Evolutionary conservation across 768 basidiomycete species (phyloP).

Genomic region (Gloeopeniophorella convolvens): DNA sequence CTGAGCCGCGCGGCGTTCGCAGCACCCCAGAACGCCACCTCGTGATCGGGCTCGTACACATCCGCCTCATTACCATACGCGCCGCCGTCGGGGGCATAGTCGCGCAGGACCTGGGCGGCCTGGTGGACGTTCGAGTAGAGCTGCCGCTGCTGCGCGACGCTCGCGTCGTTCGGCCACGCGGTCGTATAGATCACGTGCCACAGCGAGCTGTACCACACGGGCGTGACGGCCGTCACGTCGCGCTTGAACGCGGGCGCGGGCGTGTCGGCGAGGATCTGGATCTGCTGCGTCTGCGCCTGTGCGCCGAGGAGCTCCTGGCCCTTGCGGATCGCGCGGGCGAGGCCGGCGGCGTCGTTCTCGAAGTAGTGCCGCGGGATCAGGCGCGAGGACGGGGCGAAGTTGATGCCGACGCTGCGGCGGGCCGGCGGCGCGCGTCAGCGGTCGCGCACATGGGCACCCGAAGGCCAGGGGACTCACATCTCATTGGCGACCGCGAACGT

Average conservation of each 20-base stretch:
- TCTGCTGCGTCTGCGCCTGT: neutral
- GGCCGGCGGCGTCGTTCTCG: neutral
- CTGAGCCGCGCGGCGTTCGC: constrained; percentile 17
- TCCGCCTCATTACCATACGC: constrained; percentile 23
- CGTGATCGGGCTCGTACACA: constrained; percentile 12
- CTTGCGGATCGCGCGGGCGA: neutral
- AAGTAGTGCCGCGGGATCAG: neutral
- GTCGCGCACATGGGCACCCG: neutral
- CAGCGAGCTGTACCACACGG: constrained; percentile 6
- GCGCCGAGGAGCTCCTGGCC: neutral
- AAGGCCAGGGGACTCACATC: neutral
- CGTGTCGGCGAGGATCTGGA: neutral
- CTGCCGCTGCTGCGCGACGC: neutral
- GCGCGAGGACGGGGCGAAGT: neutral
- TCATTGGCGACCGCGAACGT: neutral
- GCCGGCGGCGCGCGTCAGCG: too few relatives aligned
- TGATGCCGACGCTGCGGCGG: neutral
- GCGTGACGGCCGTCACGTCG: neutral
- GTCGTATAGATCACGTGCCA: constrained; percentile 5
- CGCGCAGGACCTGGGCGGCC: neutral
- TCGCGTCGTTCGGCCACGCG: neutral
- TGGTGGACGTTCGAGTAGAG: neutral
- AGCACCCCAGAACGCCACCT: constrained; percentile 12
- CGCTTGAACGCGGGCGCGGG: neutral
- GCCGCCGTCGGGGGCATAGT: constrained; percentile 9